Evolutionary conservation across 148 eudicot genomes (phyloP), one percentile per base, ranked within the genome.

Genomic region (Nyssa sinensis): DNA sequence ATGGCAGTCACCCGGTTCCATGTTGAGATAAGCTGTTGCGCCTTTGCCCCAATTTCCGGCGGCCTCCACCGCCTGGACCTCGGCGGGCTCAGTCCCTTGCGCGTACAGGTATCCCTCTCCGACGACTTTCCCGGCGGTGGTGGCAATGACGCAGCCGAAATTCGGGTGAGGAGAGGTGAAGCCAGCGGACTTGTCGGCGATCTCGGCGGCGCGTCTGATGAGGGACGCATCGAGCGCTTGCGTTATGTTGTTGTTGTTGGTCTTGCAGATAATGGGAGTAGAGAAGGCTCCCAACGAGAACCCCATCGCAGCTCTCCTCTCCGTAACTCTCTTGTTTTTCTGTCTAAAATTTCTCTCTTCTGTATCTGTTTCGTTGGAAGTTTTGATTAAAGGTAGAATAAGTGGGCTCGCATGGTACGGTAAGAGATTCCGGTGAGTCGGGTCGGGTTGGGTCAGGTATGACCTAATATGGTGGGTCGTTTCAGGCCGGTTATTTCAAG

Each of bases 1-100:
- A 60, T 81, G 87, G 78, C 97, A 94, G 74, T 94, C 97, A 31
- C 93, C 97, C 14, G 97, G 91, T 83, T 94, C 98, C 96, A 94
- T 76, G 66, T 94, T 94, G 28, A 94, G 88, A 67, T 94, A 94
- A 37, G 98, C 97, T 21, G 91, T 94, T 72, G 97, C 91, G 34
- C 87, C 88, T 2, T 80, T 80, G 74, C 87, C 85, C 69, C 62
- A 76, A 2, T 74, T 89, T 29, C 87, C 83, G 25, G 90, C 98
- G 10, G 88, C 86, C 75, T 92, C 94, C 24, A 89, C 86, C 1
- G 98, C 98, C 79, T 71, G 89, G 6, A 92, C 75, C 83, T 94
- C 98, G n/a, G 97, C 97, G 61, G 98, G 82, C 62, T 85, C 87
- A 27, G 97, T 94, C 10, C 98, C 98, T 71, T 94, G 91, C 10